A percentile compares a stretch with the other conserved stretches of the same genome.
These are phyloP conservation scores for Haberlea rhodopensis DNA, from an alignment of 257 asterid genomes.

Conservation along the genomic window DNA sequence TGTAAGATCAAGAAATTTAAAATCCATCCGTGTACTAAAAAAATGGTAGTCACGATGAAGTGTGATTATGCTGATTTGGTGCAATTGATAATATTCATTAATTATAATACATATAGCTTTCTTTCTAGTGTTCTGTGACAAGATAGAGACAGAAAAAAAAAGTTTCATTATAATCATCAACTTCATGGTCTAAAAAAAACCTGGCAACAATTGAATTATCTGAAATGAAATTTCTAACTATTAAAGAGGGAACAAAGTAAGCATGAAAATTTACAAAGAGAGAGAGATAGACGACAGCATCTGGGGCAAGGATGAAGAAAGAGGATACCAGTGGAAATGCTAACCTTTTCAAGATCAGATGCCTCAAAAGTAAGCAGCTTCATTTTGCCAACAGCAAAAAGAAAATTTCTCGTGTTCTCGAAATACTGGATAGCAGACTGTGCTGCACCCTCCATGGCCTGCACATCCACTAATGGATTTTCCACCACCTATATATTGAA, in stretches of 20 bases:
- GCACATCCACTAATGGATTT: constrained; percentile 66
- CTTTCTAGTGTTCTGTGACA: too few relatives aligned
- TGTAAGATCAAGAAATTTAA: constrained; percentile 24
- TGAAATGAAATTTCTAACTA: too few relatives aligned
- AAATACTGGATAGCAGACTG: constrained; percentile 92
- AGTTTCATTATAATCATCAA: too few relatives aligned
- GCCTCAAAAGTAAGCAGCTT: constrained; percentile 86
- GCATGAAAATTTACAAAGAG: too few relatives aligned
- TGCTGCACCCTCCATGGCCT: constrained; percentile 83
- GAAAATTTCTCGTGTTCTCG: constrained; percentile 86
- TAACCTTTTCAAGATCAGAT: constrained; percentile 86
- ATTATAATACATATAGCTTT: too few relatives aligned
- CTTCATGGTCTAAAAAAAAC: too few relatives aligned
- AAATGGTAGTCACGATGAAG: constrained; percentile 1
- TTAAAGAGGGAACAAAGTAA: too few relatives aligned
- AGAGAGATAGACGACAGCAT: too few relatives aligned
- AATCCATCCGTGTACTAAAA: constrained; percentile 16
- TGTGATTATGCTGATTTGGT: too few relatives aligned
- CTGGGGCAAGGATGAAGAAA: constrained; percentile 3
- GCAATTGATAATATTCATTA: too few relatives aligned
- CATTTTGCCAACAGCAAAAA: constrained; percentile 78
- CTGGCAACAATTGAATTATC: too few relatives aligned
- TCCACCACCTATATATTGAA: constrained; percentile 66
- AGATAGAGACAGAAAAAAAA: too few relatives aligned
- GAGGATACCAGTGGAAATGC: constrained; percentile 3